Percentiles rank a stretch among this genome's conserved stretches.
phyloP scores from a whole-genome alignment of 495 filamentous ascomycete species.

The Thermochaetoides thermophila region DNA sequence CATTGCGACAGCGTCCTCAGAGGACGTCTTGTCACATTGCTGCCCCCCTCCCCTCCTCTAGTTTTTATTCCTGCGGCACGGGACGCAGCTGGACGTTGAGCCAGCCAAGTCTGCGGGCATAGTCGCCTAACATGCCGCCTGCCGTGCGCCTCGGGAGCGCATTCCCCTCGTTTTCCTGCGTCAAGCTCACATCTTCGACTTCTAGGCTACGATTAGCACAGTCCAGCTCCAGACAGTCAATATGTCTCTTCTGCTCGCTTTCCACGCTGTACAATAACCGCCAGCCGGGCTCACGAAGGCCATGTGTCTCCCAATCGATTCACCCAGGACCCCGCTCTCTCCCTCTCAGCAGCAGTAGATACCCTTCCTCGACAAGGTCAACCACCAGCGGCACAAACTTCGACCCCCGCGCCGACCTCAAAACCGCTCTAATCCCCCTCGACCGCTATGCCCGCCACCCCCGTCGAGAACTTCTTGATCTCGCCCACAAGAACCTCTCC shows the following conservation, averaged over 20 bases:
- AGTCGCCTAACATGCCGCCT: too few relatives aligned
- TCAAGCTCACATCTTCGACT: too few relatives aligned
- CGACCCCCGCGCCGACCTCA: constrained; percentile 45
- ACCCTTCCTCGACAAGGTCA: too few relatives aligned
- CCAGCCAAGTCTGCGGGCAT: too few relatives aligned
- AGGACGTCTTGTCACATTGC: too few relatives aligned
- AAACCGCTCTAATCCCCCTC: constrained; percentile 45
- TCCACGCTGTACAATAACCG: constrained; percentile 4
- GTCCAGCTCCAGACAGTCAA: constrained; percentile 7
- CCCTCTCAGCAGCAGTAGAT: constrained; percentile 10
- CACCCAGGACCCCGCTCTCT: constrained; percentile 1
- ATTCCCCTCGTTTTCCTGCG: too few relatives aligned
- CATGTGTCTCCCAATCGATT: background rate
- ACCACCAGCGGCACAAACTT: constrained; percentile 40
- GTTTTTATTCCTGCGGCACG: too few relatives aligned
- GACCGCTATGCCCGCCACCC: constrained; percentile 56
- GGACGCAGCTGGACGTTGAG: too few relatives aligned
- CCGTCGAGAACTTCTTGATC: constrained; percentile 58
- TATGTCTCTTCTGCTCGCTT: constrained; percentile 31
- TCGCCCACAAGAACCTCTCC: constrained; percentile 65
- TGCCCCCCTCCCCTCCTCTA: too few relatives aligned
- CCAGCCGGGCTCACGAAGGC: constrained; percentile 2
- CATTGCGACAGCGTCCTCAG: too few relatives aligned
- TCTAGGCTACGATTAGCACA: too few relatives aligned
- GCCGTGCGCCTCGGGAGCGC: too few relatives aligned